Conservation (phyloP, 2,329 filamentous ascomycete genomes). For the Rutstroemia sydowiana region DNA sequence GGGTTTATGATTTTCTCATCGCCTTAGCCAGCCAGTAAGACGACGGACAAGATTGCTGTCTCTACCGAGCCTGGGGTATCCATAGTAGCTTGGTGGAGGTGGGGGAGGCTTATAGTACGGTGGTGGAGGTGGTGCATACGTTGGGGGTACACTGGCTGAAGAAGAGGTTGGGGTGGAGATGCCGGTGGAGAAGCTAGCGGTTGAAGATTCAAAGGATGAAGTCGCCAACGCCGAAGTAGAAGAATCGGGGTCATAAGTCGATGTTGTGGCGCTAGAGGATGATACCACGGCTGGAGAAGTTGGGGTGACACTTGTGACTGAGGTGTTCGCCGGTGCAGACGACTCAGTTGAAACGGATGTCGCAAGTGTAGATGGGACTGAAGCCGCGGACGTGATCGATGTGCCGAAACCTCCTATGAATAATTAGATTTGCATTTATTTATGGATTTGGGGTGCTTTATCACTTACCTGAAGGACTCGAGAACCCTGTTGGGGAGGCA, state of each 20-base stretch:
- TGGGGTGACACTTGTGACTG: too few relatives aligned
- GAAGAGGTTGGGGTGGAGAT: neutral
- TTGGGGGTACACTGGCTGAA: neutral
- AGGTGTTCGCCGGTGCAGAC: neutral
- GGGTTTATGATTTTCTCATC: neutral
- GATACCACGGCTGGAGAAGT: neutral
- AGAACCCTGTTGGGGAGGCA: neutral
- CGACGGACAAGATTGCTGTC: neutral
- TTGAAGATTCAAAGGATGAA: neutral
- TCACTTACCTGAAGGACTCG: neutral
- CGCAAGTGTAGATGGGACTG: constrained; percentile 12
- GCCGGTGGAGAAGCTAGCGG: neutral
- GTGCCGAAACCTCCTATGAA: constrained; percentile 6
- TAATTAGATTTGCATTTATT: neutral
- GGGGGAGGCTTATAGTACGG: constrained; percentile 7
- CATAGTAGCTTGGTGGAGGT: constrained; percentile 5
- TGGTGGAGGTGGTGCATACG: constrained; percentile 9
- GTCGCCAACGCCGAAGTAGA: neutral
- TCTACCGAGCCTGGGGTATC: neutral
- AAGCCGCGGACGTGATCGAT: constrained; percentile 4
- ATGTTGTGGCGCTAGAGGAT: neutral
- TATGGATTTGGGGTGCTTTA: too few relatives aligned
- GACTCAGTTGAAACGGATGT: constrained; percentile 11
- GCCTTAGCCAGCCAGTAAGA: constrained; percentile 11
- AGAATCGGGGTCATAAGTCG: neutral